Percentiles rank a stretch among this genome's conserved stretches.
phyloP scores from a whole-genome alignment of 139 green algal genomes.

The Zygnema cylindricum region DNA sequence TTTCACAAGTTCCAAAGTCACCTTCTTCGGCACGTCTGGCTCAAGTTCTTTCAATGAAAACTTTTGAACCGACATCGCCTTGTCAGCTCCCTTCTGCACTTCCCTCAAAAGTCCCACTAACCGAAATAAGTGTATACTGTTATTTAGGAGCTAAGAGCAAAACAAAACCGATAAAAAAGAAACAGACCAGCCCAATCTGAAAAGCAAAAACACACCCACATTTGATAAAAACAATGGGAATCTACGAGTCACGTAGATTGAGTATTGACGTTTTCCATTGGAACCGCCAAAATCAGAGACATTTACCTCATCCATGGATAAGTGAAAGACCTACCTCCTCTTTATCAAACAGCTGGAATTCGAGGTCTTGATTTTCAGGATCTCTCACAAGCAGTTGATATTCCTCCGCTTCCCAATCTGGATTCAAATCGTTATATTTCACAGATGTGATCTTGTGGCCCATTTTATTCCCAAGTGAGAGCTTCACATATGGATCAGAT shows the following conservation, averaged over 20 bases:
- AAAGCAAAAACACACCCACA: no score
- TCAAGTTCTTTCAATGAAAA: conserved; percentile 34
- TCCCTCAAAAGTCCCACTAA: not conserved
- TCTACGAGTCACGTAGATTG: no score
- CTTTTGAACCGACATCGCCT: conserved; percentile 17
- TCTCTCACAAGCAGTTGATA: conserved; percentile 35
- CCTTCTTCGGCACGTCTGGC: not conserved
- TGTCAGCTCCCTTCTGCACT: conserved; percentile 14
- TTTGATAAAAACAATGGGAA: no score
- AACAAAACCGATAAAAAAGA: no score
- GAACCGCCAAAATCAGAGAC: no score
- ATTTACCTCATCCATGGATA: no score
- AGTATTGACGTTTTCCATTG: no score
- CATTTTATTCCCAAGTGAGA: conserved; percentile 3
- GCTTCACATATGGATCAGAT: conserved; percentile 47
- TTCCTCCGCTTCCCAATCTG: conserved; percentile 47
- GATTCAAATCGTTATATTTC: conserved; percentile 32
- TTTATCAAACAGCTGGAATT: conserved; percentile 51
- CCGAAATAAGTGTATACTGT: no score
- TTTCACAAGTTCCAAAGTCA: conserved; percentile 13
- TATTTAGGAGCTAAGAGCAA: no score
- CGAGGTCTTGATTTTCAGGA: not conserved
- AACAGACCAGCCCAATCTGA: no score
- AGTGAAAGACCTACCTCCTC: not conserved
- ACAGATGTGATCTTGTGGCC: conserved; percentile 45